Evolutionary conservation across 441 rosid species (phyloP), one percentile per base, ranked within the genome.

Genomic region (Croton laevigatus): DNA sequence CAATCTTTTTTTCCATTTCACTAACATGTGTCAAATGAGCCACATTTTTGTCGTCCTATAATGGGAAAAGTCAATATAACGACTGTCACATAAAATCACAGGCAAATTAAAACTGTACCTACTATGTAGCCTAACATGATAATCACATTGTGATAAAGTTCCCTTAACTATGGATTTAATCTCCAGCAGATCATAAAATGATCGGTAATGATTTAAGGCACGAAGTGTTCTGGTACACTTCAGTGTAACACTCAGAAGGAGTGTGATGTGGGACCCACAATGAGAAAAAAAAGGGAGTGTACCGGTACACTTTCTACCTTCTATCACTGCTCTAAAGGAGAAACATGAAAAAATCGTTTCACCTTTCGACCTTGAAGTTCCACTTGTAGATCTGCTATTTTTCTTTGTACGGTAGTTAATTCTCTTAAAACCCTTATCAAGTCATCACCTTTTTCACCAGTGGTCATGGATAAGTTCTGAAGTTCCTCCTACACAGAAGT

Each of bases 311-410:
- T n/a, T n/a, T n/a, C n/a, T n/a, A n/a, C n/a, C n/a, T n/a, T n/a
- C n/a, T n/a, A n/a, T n/a, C n/a, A n/a, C n/a, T n/a, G n/a, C n/a
- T n/a, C n/a, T n/a, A n/a, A n/a, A 38, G 54, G 37, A 27, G 34
- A 1, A 37, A 19, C 70, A 59, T 11, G 45, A 55, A 66, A 53
- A 48, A 34, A 58, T 62, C 45, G 14, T 36, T 17, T 55, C 69
- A 92, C 99, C 99, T 92, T 95, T 77, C 99, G 85, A 55, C 99
- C 99, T 85, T 95, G 98, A 76, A 95, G 94, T 79, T 95, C 98
- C 46, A 91, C 98, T 82, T 92, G 98, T 67, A 92, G 84, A 73
- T 95, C 98, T 22, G 96, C 91, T 62, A 91, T 95, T 81, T 92
- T 93, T 60, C 98, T 84, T 62, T 91, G 98, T 10, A 95, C 95